phyloP scores from a whole-genome alignment of 179 eudicot genomes.

The Patellifolia procumbens region DNA sequence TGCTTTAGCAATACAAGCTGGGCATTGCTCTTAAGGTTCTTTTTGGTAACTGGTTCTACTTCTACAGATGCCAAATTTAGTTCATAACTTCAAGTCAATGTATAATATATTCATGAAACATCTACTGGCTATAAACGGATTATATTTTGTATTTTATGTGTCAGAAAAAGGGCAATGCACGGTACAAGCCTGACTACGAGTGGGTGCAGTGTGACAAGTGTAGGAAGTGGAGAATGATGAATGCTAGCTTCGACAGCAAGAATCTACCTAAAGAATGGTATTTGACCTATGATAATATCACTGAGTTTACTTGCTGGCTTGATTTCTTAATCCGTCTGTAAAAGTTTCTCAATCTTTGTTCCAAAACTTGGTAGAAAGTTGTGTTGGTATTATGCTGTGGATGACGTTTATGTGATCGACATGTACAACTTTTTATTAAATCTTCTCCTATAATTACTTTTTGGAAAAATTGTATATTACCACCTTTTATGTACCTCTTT shows the following conservation, averaged over 20 bases:
- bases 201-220: slow-evolving; percentile 94
- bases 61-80: neutral
- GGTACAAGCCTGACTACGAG: slow-evolving; percentile 61
- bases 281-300: neutral
- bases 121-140: neutral
- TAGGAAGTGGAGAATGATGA: slow-evolving; percentile 72
- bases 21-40: neutral
- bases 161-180: slow-evolving; percentile 47
- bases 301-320: neutral
- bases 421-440: neutral
- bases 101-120: neutral
- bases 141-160: no score
- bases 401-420: neutral
- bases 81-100: neutral
- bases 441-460: no score
- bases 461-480: no score
- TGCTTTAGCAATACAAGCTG: neutral
- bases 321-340: neutral
- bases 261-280: slow-evolving; percentile 66
- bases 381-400: neutral
- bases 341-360: neutral
- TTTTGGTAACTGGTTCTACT: neutral
- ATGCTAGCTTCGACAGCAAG: slow-evolving; percentile 47
- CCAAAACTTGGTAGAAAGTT: neutral
- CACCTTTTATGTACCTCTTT: no score